Evolutionary conservation across 1,139 yeast species (phyloP).

Genomic region (Kurtzmaniella quercitrusa): DNA sequence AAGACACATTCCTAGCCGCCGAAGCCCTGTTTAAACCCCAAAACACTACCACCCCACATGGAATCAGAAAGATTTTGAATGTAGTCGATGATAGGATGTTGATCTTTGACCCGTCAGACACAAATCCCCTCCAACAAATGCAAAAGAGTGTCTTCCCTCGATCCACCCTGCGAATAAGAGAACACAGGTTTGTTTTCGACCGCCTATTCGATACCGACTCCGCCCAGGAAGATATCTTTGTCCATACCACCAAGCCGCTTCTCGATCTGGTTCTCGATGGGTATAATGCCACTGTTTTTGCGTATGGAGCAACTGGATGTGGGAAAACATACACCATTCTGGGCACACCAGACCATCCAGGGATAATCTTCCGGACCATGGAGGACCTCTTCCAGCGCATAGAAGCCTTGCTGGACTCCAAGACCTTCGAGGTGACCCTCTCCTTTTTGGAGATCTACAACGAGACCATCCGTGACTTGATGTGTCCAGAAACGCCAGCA

Average conservation of each 20-base stretch:
- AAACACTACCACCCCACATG: constrained; percentile 35
- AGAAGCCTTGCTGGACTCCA: constrained; percentile 50
- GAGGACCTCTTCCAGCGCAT: constrained; percentile 65
- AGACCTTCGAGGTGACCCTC: constrained; percentile 55
- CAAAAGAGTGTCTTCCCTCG: constrained; percentile 56
- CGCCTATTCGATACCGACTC: constrained; percentile 63
- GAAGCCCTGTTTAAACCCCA: constrained; percentile 47
- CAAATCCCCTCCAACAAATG: constrained; percentile 61
- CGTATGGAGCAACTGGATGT: constrained; percentile 98
- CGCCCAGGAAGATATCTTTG: constrained; percentile 64
- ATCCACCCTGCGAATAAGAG: constrained; percentile 52
- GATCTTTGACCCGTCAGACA: constrained; percentile 82
- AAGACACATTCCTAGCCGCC: constrained; percentile 45
- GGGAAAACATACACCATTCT: constrained; percentile 94
- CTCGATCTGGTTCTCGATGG: constrained; percentile 78
- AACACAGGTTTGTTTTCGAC: constrained; percentile 82
- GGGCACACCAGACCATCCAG: constrained; percentile 73
- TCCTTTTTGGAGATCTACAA: constrained; percentile 87
- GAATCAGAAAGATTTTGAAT: constrained; percentile 68
- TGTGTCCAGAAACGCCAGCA: constrained; percentile 50
- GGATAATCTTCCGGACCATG: constrained; percentile 77
- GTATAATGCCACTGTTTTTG: constrained; percentile 86
- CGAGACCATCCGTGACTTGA: constrained; percentile 77
- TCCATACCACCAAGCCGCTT: constrained; percentile 64
- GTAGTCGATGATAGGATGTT: constrained; percentile 88